These are phyloP conservation scores for Clarireedia hainanense DNA, from an alignment of 2,329 filamentous ascomycete genomes.

Conservation along the genomic window DNA sequence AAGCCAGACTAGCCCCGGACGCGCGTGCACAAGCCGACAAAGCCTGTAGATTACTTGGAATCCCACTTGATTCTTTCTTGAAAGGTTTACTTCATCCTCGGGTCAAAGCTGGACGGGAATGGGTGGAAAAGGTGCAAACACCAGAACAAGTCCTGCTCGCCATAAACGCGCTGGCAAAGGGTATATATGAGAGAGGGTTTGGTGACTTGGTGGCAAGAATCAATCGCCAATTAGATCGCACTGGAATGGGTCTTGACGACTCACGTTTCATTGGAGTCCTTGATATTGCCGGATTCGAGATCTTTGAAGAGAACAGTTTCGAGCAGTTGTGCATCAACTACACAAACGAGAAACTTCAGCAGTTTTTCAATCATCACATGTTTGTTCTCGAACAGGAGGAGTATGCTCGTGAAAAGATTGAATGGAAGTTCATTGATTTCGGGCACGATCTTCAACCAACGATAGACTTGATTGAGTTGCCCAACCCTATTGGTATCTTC, in stretches of 20 bases:
- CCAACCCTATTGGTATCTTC: constrained; percentile 97
- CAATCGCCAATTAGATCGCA: constrained; percentile 85
- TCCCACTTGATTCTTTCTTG: constrained; percentile 76
- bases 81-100: constrained; percentile 84
- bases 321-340: constrained; percentile 99
- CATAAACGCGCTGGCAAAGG: constrained; percentile 87
- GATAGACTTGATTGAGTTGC: constrained; percentile 91
- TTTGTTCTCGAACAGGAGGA: constrained; percentile 98
- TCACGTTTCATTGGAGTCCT: constrained; percentile 95
- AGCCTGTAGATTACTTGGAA: constrained; percentile 78
- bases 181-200: constrained; percentile 95
- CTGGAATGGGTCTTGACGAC: constrained; percentile 74
- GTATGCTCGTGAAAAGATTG: constrained; percentile 93
- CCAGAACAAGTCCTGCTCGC: constrained; percentile 89
- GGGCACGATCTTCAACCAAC: constrained; percentile 94
- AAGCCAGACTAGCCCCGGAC: constrained; percentile 73
- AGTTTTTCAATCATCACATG: constrained; percentile 99
- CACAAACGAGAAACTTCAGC: constrained; percentile 97
- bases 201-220: constrained; percentile 87
- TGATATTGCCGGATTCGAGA: constrained; percentile 98
- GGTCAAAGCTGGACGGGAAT: constrained; percentile 92
- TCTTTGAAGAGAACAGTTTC: constrained; percentile 97
- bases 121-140: constrained; percentile 97
- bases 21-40: constrained; percentile 67
- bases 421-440: constrained; percentile 99